Base-by-base conservation (phyloP, 1,139 yeast genomes). In the Candida tetrigidarum region DNA sequence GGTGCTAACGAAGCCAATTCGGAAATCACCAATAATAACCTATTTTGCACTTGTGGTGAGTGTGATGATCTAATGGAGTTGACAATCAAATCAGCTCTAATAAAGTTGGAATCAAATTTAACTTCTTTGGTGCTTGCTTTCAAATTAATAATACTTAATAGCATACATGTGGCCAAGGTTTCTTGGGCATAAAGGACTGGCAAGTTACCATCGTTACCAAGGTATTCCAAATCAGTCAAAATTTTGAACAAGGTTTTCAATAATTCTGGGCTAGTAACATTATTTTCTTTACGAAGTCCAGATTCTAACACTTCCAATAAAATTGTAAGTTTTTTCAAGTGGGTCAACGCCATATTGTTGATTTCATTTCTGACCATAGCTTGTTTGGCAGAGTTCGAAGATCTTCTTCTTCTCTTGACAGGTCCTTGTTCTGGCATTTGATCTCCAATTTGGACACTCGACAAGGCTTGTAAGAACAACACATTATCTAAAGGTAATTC, bases 1-100 rank as follows among this genome's bases (percentile, higher is more conserved):
- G 99, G 97, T 14, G 93, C 90, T 46, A 92, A 70, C 0, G 91
- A 74, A 0, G 98, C 98, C 55, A 93, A 73, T 44, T 91, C 86
- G 2, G 98, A 89, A 55, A 93, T 84, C 15, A 93, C 92, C 51
- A 93, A 70, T 49, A 93, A 71, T 43, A 93, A 71, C 55, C 92
- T 81, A 66, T 93, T 93, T 67, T 93, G 99, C 26, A 92, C 95
- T 65, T 93, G 98, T 8, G 98, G 98, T 33, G 96, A 88, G 41
- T 83, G 79, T 1, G 97, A 86, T 4, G 91, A 80, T 60, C 99
- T 81, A 47, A 93, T 91, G 16, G 97, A 87, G 44, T 93, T 86
- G 28, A 93, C 97, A 54, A 93, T 78, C 50, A 91, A 82, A 62
- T 92, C 98, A 3, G 96, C 93, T 63, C 98, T 80, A 38, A 92